Conservation (phyloP, 345 rosid species). For the Firmiana major region DNA sequence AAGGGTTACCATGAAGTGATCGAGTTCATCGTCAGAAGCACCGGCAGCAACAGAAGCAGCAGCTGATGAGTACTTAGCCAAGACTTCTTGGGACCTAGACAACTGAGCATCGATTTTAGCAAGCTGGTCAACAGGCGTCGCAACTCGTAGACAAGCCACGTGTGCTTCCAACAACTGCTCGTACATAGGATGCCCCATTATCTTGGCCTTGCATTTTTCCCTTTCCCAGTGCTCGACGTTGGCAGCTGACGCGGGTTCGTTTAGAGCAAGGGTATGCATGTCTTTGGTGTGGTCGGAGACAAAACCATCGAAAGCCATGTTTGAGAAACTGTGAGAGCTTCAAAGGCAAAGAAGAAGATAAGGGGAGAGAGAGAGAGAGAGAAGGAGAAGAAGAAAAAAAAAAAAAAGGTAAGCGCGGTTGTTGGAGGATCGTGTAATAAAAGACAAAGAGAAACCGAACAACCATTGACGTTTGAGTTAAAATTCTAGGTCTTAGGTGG, state of each 20-base stretch:
- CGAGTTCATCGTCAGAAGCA: slow-evolving; percentile 24
- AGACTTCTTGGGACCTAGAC: slow-evolving; percentile 4
- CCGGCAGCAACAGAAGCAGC: slow-evolving; percentile 12
- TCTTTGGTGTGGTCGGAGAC: slow-evolving; percentile 1
- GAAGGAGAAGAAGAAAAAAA: not conserved
- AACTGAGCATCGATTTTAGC: slow-evolving; percentile 13
- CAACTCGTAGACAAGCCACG: slow-evolving; percentile 11
- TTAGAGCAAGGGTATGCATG: slow-evolving; percentile 12
- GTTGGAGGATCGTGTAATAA: slow-evolving; percentile 12
- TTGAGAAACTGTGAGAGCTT: not conserved
- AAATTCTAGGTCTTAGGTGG: not conserved
- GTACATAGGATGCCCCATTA: slow-evolving; percentile 44
- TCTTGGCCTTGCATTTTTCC: slow-evolving; percentile 39
- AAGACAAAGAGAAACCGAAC: not conserved
- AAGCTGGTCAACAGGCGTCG: slow-evolving; percentile 17
- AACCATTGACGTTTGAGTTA: slow-evolving; percentile 10
- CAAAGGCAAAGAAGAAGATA: not conserved
- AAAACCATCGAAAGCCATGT: slow-evolving; percentile 16
- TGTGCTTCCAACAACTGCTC: slow-evolving; percentile 34
- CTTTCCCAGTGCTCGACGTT: slow-evolving; percentile 33
- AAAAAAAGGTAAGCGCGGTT: slow-evolving; percentile 9
- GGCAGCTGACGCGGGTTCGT: not conserved
- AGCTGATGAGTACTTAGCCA: slow-evolving; percentile 7
- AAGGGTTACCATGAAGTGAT: slow-evolving; percentile 23
- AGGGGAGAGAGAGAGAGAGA: not conserved